Evolutionary conservation across 148 eudicot genomes (phyloP), one percentile per base, ranked within the genome.

Genomic region (Camellia lanceoleosa): DNA sequence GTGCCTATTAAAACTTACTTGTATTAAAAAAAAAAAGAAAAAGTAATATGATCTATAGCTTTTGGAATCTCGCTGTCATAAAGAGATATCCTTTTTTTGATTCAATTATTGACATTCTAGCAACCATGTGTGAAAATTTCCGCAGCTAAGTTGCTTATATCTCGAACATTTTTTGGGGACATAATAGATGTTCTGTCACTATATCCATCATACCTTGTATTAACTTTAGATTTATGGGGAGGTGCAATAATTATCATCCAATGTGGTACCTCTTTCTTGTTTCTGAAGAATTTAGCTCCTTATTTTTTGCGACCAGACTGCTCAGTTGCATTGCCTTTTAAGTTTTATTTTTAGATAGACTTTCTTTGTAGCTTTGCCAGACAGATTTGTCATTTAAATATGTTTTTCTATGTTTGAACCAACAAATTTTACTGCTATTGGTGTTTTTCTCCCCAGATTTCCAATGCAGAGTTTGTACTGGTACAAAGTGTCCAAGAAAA

Each of bases 401-500:
- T 14, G 5, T 74, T 66, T 46, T 3, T 55, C 19, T 23, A 19
- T 63, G 76, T 44, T 19, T 43, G 52, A 68, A 46, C 63, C 44
- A 13, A 12, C 43, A 61, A 30, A 65, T 46, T n/a, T 44, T 42
- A 77, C 75, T 67, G 19, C 20, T 47, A 23, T 78, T 30, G 62
- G 18, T 77, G 42, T 47, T 68, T 78, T 61, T 58, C 52, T 73
- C 58, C 23, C 64, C 87, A 95, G 97, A 87, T 95, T 68, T 84
- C 90, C 55, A 86, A 80, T 85, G 94, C 98, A 66, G 97, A 92
- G 84, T 96, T 87, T 79, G 92, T 87, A 16, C 83, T 93, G 85
- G 89, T 92, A 30, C 99, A 92, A 90, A 89, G 87, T 87, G 89
- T 82, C 63, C 92, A 93, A 85, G 95, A 93, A 86, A 92, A 91